Conservation (phyloP, 2,329 filamentous ascomycete genomes). For the Pyrenophora graminea region DNA sequence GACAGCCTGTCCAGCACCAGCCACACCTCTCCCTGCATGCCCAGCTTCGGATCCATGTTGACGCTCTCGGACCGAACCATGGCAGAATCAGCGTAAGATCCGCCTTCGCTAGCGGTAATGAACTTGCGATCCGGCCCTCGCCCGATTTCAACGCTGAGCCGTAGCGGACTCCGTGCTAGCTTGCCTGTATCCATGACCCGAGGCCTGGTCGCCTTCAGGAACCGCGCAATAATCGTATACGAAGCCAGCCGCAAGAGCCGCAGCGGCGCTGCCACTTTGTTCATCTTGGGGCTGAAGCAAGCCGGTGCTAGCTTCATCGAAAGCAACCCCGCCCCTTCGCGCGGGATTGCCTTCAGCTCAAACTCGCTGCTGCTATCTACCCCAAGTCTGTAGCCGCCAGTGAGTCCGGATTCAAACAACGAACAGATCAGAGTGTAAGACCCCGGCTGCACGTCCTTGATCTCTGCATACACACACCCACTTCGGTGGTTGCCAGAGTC, state of each 20-base stretch:
- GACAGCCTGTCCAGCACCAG: slow-evolving; percentile 81
- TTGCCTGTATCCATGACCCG: slow-evolving; percentile 32
- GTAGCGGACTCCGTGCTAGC: slow-evolving; percentile 57
- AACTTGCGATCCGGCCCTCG: slow-evolving; percentile 69
- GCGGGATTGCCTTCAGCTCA: slow-evolving; percentile 63
- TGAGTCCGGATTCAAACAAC: slow-evolving; percentile 82
- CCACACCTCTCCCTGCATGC: slow-evolving; percentile 66
- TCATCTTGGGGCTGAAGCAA: slow-evolving; percentile 55
- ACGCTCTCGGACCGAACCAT: slow-evolving; percentile 71
- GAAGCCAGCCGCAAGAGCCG: slow-evolving; percentile 61
- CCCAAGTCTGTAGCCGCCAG: slow-evolving; percentile 73
- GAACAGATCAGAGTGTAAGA: slow-evolving; percentile 88
- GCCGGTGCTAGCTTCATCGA: slow-evolving; percentile 62
- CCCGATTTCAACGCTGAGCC: slow-evolving; percentile 73
- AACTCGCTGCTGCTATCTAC: slow-evolving; percentile 68
- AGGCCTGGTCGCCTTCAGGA: slow-evolving; percentile 40
- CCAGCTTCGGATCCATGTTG: slow-evolving; percentile 70
- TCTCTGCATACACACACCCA: slow-evolving; percentile 73
- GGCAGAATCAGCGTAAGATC: slow-evolving; percentile 73
- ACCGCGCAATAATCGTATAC: slow-evolving; percentile 61
- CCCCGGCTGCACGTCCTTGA: slow-evolving; percentile 66
- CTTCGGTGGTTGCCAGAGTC: slow-evolving; percentile 89
- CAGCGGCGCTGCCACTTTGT: slow-evolving; percentile 60
- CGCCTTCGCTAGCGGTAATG: slow-evolving; percentile 69
- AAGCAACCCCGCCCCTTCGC: slow-evolving; percentile 76